phyloP scores from a whole-genome alignment of 306 rosid species.

The Rosa lucieae region DNA sequence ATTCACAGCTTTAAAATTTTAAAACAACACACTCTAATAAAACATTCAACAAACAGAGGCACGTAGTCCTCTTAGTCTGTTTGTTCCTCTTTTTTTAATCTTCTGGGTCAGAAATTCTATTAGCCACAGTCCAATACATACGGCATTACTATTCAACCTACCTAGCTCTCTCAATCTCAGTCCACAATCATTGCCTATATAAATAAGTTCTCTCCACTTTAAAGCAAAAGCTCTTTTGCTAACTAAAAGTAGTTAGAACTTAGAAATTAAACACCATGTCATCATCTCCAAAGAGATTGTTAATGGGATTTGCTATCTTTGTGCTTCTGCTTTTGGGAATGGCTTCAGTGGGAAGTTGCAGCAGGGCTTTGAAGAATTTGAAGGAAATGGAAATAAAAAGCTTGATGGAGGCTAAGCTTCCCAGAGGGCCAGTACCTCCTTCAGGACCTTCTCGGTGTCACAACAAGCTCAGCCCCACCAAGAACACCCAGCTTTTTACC shows the following conservation, averaged over 20 bases:
- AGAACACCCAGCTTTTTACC: conserved; percentile 17
- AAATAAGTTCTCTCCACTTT: conserved; percentile 5
- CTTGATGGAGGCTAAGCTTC: conserved; percentile 37
- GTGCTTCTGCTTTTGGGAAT: conserved; percentile 27
- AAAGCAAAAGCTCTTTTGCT: background rate
- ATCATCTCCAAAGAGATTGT: conserved; percentile 20
- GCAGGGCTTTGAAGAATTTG: conserved; percentile 25
- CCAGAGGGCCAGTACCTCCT: conserved; percentile 71
- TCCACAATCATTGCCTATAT: conserved; percentile 7
- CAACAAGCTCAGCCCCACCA: conserved; percentile 46
- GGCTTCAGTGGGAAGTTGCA: conserved; percentile 37
- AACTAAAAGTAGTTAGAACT: background rate
- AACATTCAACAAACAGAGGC: conserved; percentile 6
- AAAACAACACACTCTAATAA: background rate
- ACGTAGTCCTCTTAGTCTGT: background rate
- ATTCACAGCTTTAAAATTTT: background rate
- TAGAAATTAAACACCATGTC: conserved; percentile 26
- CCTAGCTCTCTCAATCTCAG: background rate
- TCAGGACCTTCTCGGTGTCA: conserved; percentile 79
- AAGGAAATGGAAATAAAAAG: conserved; percentile 22
- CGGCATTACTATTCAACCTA: conserved; percentile 8
- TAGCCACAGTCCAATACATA: conserved; percentile 17
- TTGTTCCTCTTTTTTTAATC: background rate
- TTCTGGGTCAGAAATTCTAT: conserved; percentile 1
- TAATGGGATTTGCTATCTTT: conserved; percentile 6